Evolutionary conservation across 345 rosid species (phyloP).

Genomic region (Firmiana major): DNA sequence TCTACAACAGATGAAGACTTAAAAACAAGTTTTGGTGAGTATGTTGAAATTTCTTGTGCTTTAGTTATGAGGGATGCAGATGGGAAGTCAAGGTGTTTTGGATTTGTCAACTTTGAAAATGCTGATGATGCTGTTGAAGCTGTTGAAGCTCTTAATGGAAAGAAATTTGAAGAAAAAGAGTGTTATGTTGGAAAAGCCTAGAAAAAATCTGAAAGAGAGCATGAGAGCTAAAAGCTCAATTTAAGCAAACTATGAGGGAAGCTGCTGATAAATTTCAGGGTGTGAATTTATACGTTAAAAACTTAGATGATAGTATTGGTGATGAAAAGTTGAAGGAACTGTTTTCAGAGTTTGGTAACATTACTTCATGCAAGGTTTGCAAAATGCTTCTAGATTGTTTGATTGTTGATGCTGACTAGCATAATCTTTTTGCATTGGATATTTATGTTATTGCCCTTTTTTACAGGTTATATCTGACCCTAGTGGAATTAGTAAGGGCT

Average conservation of each 20-base stretch:
- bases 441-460: neutral
- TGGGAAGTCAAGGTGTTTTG: constrained; percentile 89
- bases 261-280: constrained; percentile 84
- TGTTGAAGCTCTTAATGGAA: constrained; percentile 82
- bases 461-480: constrained; percentile 84
- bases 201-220: constrained; percentile 82
- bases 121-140: constrained; percentile 76
- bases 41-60: constrained; percentile 66
- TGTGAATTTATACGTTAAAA: constrained; percentile 79
- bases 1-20: constrained; percentile 65
- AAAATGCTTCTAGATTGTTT: neutral
- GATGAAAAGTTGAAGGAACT: constrained; percentile 85
- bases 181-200: constrained; percentile 96
- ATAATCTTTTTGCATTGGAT: neutral
- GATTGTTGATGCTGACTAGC: neutral
- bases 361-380: constrained; percentile 87
- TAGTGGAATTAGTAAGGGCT: constrained; percentile 80
- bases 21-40: constrained; percentile 65
- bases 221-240: constrained; percentile 50
- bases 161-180: constrained; percentile 77
- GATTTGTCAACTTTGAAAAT: constrained; percentile 86
- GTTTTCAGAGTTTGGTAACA: constrained; percentile 70
- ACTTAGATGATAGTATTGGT: constrained; percentile 75
- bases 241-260: constrained; percentile 80
- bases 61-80: constrained; percentile 85